Base-by-base conservation (phyloP, 305 asterid species). In the Fraxinus angustifolia region DNA sequence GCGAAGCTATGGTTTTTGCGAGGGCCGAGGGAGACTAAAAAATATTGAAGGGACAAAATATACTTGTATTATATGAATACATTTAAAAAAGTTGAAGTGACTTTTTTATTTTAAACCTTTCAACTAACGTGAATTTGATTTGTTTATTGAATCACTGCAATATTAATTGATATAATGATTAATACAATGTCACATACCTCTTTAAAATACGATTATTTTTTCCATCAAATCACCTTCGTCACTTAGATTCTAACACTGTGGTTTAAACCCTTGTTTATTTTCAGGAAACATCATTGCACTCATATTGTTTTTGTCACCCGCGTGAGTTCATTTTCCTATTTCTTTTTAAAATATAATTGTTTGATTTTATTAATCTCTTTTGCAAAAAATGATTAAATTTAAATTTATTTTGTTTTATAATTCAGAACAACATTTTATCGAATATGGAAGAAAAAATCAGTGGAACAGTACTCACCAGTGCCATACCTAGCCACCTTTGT, bases 401-500 rank as follows among this genome's bases (percentile, higher is more conserved):
- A 0, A 26, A 82, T 7, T 71, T 62, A 11, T 30, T 58, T 30
- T 11, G 23, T 60, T 7, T n/a, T 26, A 21, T 73, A 11, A 11
- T 34, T 28, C 85, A 96, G 99, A 93, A 92, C 96, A 70, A 93
- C 98, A 4, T 94, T 96, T 67, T 68, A 82, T 17, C 78, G 79
- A 5, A 94, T 96, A 86, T 88, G 93, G 88, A 94, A 90, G 94
- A 91, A 85, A 38, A 88, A 73, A 81, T 86, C 95, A 0, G 99
- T 96, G 85, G 97, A 91, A 75, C 93, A 92, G 23, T 96, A 90
- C 91, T 96, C 99, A 0, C 86, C 97, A 4, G 21, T 90, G 12
- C 99, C 99, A 0, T 96, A 96, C 84, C 80, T 96, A 0, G 97
- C 97, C 11, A 94, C 98, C 8, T 91, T 96, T 3, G 26, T 91